Conservation (phyloP, 306 rosid species). For the Trifolium dubium region DNA sequence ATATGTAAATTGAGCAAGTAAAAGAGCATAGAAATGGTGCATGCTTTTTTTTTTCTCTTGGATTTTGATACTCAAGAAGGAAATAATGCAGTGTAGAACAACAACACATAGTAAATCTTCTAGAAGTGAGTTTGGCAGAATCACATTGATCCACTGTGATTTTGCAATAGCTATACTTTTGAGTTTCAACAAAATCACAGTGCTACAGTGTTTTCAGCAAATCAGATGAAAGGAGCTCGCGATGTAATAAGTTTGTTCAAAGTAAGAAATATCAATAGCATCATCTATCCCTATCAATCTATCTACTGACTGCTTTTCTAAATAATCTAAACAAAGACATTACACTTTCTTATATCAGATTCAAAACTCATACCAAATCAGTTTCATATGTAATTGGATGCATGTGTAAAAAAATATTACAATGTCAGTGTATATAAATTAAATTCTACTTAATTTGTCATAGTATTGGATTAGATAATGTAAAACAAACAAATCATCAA, state of each 20-base stretch:
- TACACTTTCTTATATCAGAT: slow-evolving; percentile 4
- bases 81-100: background rate
- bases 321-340: background rate
- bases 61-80: slow-evolving; percentile 5
- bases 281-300: slow-evolving; percentile 13
- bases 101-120: slow-evolving; percentile 1
- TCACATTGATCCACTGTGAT: too few species aligned
- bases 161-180: too few species aligned
- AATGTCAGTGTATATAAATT: too few species aligned
- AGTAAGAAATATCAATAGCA: slow-evolving; percentile 26
- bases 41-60: background rate
- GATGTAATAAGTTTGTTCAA: background rate
- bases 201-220: too few species aligned
- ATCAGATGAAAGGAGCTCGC: slow-evolving; percentile 4
- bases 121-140: too few species aligned
- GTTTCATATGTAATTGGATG: too few species aligned
- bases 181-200: too few species aligned
- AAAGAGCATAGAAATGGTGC: background rate
- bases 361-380: background rate
- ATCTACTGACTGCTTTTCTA: background rate
- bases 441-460: too few species aligned
- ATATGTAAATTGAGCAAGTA: background rate
- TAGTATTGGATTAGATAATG: background rate
- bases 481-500: too few species aligned
- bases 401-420: too few species aligned